Evolutionary conservation across 1,284 basidiomycete genomes (phyloP), one percentile per base, ranked within the genome.

Genomic region (Rhodotorula mucilaginosa): DNA sequence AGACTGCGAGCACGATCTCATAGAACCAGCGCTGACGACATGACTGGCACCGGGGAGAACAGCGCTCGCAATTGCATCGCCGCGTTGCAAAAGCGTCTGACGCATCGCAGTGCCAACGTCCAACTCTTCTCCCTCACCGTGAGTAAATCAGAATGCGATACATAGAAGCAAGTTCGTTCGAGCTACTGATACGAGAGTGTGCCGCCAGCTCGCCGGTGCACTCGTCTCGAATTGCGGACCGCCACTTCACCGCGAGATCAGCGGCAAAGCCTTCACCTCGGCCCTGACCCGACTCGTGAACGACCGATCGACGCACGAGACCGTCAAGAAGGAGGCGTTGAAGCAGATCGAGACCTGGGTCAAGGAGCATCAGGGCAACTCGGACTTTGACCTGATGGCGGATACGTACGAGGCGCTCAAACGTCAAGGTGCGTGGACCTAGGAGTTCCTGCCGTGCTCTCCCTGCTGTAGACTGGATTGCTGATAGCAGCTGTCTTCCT

Each of bases 61-160:
- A 97, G 95, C 26, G 92, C 96, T 13, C 89, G 90, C 66, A 88
- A 91, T 78, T 93, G 93, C 71, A 86, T 97, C 71, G 88, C 88
- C 10, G 87, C 95, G 0, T 82, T 97, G 61, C 86, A 95, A 79
- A 97, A 96, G 82, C 90, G 96, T 8, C 85, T 99, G 1, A 86
- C 90, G 21, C 95, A 99, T 82, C 89, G 96, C 51, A 97, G 91
- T 80, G 91, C 96, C 21, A 99, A 97, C 79, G 97, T 99, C 1
- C 97, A 99, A 82, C 86, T 98, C 1, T 97, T 96, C 79, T 88
- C 94, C 15, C 87, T 99, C n/a, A 86, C 84, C 71, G 82, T 83
- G 65, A 74, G 82, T 70, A 21, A 47, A 10, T 4, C 46, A 5
- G 44, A 13, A 26, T 39, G 26, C 10, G 39, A 8, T 39, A 8